Evolutionary conservation across 2,329 filamentous ascomycete species (phyloP), one percentile per base, ranked within the genome.

Genomic region (Diaporthe sp.): DNA sequence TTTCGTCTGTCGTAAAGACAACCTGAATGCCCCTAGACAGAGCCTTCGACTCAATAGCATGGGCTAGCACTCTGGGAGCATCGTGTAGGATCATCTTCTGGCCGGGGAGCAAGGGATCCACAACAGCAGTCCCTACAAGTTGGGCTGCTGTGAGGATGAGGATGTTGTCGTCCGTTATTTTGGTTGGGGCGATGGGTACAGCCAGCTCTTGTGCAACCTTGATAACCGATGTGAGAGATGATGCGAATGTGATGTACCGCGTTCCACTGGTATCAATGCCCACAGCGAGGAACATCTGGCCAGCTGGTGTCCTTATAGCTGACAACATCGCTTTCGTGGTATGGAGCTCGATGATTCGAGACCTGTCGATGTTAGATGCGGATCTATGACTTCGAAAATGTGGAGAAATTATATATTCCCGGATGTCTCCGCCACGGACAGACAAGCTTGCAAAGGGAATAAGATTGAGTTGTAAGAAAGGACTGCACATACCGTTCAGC

Each of bases 231-330:
- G 28, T 55, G n/a, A 57, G 49, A 42, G 46, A 46, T 39, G 68
- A 31, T 39, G 15, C 22, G 39, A 57, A 39, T 13, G 49, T 42
- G 6, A 57, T n/a, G 7, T 53, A 58, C 17, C 34, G 49, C 13
- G 7, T 15, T 31, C 46, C 68, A 17, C 19, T 31, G 4, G 51
- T 9, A 57, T 71, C 68, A 39, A 44, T 28, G 17, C 68, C 68
- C 9, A 57, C 5, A 15, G 17, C 34, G 17, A 71, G 68, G 51
- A 71, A 71, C 68, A 55, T 53, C 31, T 71, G 68, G 5, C 68
- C 74, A 31, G 44, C 39, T n/a, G 72, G 42, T 28, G 60, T 61
- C 9, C 53, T 44, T 7, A 77, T 44, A 7, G 57, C 60, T 10
- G 74, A 76, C 13, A 49, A 39, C 13, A 46, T 51, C 1, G 71